A percentile compares a stretch with the other conserved stretches of the same genome.
Evolutionary conservation across 2,329 filamentous ascomycete species (phyloP).

Genomic region (Emydomyces testavorans): DNA sequence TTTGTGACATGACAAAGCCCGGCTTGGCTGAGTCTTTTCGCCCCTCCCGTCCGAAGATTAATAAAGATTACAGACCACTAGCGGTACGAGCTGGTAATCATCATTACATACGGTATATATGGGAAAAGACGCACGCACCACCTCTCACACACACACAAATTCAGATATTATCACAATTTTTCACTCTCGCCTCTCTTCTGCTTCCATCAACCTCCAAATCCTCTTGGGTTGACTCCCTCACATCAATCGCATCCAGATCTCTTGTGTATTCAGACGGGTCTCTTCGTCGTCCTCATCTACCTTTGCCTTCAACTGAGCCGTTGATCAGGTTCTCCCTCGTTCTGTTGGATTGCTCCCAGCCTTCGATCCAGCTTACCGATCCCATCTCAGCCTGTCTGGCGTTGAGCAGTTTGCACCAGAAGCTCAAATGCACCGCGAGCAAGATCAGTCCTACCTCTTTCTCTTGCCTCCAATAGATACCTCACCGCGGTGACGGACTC

Average conservation of each 20-base stretch:
- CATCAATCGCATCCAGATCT: neutral
- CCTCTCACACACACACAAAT: neutral
- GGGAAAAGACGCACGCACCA: constrained; percentile 4
- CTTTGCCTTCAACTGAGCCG: too few species aligned
- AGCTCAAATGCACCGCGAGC: constrained; percentile 38
- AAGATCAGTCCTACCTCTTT: constrained; percentile 29
- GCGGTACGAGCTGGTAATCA: too few species aligned
- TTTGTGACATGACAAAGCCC: too few species aligned
- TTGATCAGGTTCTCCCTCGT: too few species aligned
- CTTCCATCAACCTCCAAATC: constrained; percentile 1
- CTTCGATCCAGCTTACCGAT: constrained; percentile 1
- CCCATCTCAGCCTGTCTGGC: constrained; percentile 19
- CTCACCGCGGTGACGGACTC: constrained; percentile 35
- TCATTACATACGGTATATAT: too few species aligned
- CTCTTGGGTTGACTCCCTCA: neutral
- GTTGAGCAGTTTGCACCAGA: constrained; percentile 15
- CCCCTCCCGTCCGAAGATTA: too few species aligned
- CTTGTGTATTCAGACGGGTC: constrained; percentile 1
- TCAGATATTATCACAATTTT: constrained; percentile 1
- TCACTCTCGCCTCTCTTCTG: neutral
- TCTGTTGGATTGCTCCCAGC: neutral
- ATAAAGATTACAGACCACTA: too few species aligned
- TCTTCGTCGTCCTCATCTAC: too few species aligned
- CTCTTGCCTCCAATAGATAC: constrained; percentile 33
- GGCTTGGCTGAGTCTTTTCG: neutral